Evolutionary conservation across 257 asterid species (phyloP).

Genomic region (Leonotis leonurus): DNA sequence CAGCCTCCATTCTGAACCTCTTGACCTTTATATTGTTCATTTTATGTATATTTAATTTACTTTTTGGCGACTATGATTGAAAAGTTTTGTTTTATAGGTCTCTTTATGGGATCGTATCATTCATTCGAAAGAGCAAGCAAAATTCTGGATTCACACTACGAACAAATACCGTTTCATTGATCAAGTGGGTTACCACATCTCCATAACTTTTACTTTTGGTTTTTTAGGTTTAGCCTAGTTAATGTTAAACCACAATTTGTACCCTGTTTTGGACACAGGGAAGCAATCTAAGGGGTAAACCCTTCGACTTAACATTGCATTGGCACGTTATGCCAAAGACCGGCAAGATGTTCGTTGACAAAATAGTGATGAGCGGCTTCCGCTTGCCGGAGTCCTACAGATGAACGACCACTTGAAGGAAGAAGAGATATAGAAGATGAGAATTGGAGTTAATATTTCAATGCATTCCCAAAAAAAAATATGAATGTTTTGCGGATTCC

Average conservation of each 20-base stretch:
- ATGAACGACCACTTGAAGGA: slow-evolving; percentile 24
- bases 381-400: slow-evolving; percentile 65
- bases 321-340: slow-evolving; percentile 99
- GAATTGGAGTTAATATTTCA: background rate
- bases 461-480: background rate
- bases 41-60: background rate
- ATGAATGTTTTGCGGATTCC: background rate
- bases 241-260: background rate
- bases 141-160: slow-evolving; percentile 66
- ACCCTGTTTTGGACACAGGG: slow-evolving; percentile 36
- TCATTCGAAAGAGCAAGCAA: slow-evolving; percentile 68
- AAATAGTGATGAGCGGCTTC: slow-evolving; percentile 78
- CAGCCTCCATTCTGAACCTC: background rate
- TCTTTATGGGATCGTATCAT: slow-evolving; percentile 92
- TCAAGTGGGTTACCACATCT: slow-evolving; percentile 37
- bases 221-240: background rate
- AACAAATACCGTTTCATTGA: slow-evolving; percentile 82
- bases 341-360: slow-evolving; percentile 88
- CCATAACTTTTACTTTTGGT: background rate
- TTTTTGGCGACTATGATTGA: background rate
- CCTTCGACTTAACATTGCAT: slow-evolving; percentile 78
- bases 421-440: background rate
- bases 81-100: slow-evolving; percentile 37
- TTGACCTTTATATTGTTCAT: no score
- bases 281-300: slow-evolving; percentile 78